phyloP scores from a whole-genome alignment of 495 filamentous ascomycete genomes.

The Aspergillus biplanus region DNA sequence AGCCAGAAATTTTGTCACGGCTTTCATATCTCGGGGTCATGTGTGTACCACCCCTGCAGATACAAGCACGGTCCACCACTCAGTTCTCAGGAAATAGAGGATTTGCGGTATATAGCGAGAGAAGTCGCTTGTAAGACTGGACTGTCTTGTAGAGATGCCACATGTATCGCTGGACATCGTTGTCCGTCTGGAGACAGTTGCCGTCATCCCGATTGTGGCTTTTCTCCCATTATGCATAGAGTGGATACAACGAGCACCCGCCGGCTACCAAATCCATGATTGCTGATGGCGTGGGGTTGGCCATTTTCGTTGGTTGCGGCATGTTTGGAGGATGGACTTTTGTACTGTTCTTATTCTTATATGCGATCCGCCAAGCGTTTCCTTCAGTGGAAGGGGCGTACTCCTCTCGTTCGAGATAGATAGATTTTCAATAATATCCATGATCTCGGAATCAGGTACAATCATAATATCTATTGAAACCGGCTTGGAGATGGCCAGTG shows the following conservation, averaged over 20 bases:
- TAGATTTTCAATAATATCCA: too few species aligned
- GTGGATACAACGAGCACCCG: conserved; percentile 21
- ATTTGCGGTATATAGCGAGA: conserved; percentile 33
- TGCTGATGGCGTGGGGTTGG: too few species aligned
- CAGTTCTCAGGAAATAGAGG: conserved; percentile 20
- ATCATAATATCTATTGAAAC: too few species aligned
- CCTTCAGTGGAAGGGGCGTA: too few species aligned
- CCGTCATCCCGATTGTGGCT: conserved; percentile 14
- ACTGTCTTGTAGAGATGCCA: conserved; percentile 27
- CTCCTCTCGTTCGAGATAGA: too few species aligned
- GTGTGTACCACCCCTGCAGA: conserved; percentile 23
- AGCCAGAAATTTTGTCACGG: conserved; percentile 31
- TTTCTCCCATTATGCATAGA: conserved; percentile 22
- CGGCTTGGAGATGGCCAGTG: too few species aligned
- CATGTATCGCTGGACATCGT: conserved; percentile 34
- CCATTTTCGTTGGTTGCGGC: too few species aligned
- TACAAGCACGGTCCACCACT: conserved; percentile 28
- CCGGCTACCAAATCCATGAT: too few species aligned
- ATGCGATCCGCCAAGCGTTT: too few species aligned
- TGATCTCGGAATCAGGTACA: too few species aligned
- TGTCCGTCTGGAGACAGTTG: conserved; percentile 21
- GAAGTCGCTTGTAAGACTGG: conserved; percentile 25
- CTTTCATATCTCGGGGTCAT: conserved; percentile 29
- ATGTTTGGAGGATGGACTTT: too few species aligned
- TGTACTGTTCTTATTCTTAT: too few species aligned